Conservation (phyloP, 352 stramenopile genomes). For the Phytophthora cajani region DNA sequence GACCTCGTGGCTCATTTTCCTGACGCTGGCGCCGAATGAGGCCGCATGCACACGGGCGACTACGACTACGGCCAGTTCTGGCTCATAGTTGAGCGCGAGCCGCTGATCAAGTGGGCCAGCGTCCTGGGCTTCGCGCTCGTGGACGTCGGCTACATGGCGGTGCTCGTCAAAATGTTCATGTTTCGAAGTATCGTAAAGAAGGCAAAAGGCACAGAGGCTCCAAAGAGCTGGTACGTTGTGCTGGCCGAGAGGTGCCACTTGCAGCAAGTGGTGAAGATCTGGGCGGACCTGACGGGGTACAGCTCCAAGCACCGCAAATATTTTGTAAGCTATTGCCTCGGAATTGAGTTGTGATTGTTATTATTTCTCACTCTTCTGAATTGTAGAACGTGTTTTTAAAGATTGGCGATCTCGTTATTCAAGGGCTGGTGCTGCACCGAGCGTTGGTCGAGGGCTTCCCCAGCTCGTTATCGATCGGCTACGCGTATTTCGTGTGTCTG, state of each 20-base stretch:
- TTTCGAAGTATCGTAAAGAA: slow-evolving; percentile 6
- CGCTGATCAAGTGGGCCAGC: slow-evolving; percentile 18
- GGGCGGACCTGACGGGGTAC: slow-evolving; percentile 20
- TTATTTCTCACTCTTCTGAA: too few relatives aligned
- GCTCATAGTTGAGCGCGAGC: slow-evolving; percentile 27
- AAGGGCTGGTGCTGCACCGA: slow-evolving; percentile 24
- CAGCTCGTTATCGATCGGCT: slow-evolving; percentile 20
- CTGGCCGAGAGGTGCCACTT: slow-evolving; percentile 10
- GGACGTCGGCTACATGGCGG: slow-evolving; percentile 10
- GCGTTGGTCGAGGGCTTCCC: slow-evolving; percentile 35
- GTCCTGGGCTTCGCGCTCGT: slow-evolving; percentile 21
- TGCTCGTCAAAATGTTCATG: slow-evolving; percentile 32
- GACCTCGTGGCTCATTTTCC: slow-evolving; percentile 35
- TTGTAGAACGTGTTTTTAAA: slow-evolving; percentile 40
- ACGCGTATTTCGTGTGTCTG: slow-evolving; percentile 28
- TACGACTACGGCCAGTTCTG: slow-evolving; percentile 44
- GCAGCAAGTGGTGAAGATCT: slow-evolving; percentile 5
- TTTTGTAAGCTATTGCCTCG: slow-evolving; percentile 9
- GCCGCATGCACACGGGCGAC: slow-evolving; percentile 35
- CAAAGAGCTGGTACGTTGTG: slow-evolving; percentile 17
- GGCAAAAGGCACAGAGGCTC: background rate
- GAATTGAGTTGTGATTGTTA: too few relatives aligned
- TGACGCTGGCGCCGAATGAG: slow-evolving; percentile 31
- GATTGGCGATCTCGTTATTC: slow-evolving; percentile 33
- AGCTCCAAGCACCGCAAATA: slow-evolving; percentile 26